Percentiles rank a stretch among this genome's conserved stretches.
Evolutionary conservation across 2,329 filamentous ascomycete genomes (phyloP).

Genomic region (Acarospora socialis): DNA sequence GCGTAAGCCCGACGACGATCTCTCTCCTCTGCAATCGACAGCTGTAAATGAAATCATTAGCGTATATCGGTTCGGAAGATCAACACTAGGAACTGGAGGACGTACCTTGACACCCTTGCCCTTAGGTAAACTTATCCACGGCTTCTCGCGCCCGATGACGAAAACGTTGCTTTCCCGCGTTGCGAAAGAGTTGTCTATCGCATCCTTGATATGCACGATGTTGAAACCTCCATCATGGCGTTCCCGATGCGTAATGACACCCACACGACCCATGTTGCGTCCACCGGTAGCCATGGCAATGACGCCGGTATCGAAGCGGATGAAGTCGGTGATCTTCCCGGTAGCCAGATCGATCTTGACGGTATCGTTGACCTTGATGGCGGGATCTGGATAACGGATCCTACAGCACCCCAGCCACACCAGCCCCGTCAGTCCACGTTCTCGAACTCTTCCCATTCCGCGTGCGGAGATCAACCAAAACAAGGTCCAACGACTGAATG

Average conservation of each 20-base stretch:
- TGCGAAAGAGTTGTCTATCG: slow-evolving; percentile 99
- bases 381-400: slow-evolving; percentile 97
- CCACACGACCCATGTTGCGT: slow-evolving; percentile 99
- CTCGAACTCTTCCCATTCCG: too few species aligned
- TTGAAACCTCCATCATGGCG: slow-evolving; percentile 99
- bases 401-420: slow-evolving; percentile 44
- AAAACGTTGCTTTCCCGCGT: slow-evolving; percentile 99
- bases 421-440: too few species aligned
- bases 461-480: slow-evolving; percentile 47
- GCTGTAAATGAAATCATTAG: slow-evolving; percentile 3
- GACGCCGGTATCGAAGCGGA: slow-evolving; percentile 96
- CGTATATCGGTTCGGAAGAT: too few species aligned
- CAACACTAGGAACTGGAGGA: slow-evolving; percentile 7
- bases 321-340: slow-evolving; percentile 96
- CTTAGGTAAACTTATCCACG: slow-evolving; percentile 95
- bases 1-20: slow-evolving; percentile 39
- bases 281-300: slow-evolving; percentile 98
- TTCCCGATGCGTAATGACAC: slow-evolving; percentile 99
- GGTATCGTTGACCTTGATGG: slow-evolving; percentile 99
- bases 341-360: slow-evolving; percentile 97
- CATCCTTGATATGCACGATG: slow-evolving; percentile 99
- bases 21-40: slow-evolving; percentile 35
- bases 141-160: slow-evolving; percentile 96
- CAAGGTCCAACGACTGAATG: slow-evolving; percentile 99
- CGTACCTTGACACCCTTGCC: slow-evolving; percentile 94